Conservation (phyloP, 371 early-diverging fungal genomes). For the Conidiobolus incongruus region DNA sequence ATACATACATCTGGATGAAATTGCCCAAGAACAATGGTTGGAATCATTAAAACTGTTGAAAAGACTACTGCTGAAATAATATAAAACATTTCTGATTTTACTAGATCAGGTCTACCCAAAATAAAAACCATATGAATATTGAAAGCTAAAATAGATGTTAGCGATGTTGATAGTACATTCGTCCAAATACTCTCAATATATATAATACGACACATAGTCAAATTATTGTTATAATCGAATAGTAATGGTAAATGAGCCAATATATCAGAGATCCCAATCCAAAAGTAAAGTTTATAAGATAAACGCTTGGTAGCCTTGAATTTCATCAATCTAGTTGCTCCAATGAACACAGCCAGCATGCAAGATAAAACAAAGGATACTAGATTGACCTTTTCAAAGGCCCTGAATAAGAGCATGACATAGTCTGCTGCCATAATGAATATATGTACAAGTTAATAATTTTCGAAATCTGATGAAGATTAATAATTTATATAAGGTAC, state of each 20-base stretch:
- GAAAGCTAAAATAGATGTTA: background rate
- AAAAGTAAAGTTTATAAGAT: too few species aligned
- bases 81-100: background rate
- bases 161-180: background rate
- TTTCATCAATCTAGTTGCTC: too few species aligned
- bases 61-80: background rate
- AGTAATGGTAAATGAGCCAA: background rate
- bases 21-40: background rate
- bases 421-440: too few species aligned
- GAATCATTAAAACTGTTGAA: background rate
- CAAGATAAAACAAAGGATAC: too few species aligned
- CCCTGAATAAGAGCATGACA: too few species aligned
- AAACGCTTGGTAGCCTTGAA: too few species aligned
- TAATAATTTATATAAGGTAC: too few species aligned
- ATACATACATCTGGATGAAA: background rate
- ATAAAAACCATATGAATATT: constrained; percentile 1
- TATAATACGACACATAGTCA: background rate
- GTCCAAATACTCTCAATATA: background rate
- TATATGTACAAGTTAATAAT: too few species aligned
- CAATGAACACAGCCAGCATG: too few species aligned
- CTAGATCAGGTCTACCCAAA: background rate
- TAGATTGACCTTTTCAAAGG: too few species aligned
- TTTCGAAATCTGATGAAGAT: too few species aligned
- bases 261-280: background rate
- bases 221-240: background rate